Conservation (phyloP, 306 rosid genomes). For the Trichosanthes cucumerina region DNA sequence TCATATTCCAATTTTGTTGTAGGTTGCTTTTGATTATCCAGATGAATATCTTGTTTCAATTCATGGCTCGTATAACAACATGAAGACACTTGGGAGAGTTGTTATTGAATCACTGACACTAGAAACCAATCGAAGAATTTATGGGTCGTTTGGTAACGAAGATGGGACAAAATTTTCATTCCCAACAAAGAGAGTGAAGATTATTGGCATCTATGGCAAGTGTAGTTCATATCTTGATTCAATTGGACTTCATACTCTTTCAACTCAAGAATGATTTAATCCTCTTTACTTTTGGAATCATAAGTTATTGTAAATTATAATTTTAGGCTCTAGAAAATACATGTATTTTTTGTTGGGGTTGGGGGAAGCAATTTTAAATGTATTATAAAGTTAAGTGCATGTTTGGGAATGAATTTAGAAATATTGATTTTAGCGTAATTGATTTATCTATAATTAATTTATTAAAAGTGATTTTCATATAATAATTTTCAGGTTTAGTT, state of each 20-base stretch:
- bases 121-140: not conserved
- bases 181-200: not conserved
- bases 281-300: not conserved
- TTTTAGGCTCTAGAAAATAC: not conserved
- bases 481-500: too few relatives aligned
- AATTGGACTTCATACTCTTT: not conserved
- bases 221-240: not conserved
- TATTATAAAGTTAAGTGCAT: too few relatives aligned
- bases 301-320: not conserved
- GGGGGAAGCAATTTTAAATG: too few relatives aligned
- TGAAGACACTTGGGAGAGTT: not conserved
- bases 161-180: not conserved
- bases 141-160: not conserved
- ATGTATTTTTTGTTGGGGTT: too few relatives aligned
- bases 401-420: too few relatives aligned
- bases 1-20: not conserved
- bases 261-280: not conserved
- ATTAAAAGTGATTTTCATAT: too few relatives aligned
- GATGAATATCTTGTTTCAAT: not conserved
- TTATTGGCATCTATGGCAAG: not conserved
- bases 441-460: too few relatives aligned
- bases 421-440: too few relatives aligned
- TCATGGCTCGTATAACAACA: not conserved
- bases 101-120: not conserved
- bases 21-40: not conserved